phyloP scores from a whole-genome alignment of 306 rosid species.

The Abrus precatorius region DNA sequence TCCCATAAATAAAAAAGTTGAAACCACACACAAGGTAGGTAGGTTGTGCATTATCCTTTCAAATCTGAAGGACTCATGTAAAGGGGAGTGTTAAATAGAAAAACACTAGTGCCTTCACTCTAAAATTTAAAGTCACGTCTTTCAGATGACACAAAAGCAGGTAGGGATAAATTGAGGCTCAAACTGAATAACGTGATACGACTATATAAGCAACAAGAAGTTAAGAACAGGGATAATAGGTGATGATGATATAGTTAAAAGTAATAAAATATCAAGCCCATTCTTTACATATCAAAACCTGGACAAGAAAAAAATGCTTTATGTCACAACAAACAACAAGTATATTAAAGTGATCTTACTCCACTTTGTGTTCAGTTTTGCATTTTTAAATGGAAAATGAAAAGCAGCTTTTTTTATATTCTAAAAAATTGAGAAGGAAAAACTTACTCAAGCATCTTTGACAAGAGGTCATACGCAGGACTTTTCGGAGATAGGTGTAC shows the following conservation, averaged over 20 bases:
- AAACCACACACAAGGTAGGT: neutral
- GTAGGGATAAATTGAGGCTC: neutral
- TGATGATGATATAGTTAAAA: neutral
- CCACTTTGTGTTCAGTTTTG: neutral
- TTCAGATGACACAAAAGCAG: neutral
- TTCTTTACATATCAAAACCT: constrained; percentile 7
- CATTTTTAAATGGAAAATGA: neutral
- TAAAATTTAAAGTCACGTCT: neutral
- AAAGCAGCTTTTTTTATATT: neutral
- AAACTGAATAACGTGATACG: neutral
- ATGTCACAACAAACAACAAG: neutral
- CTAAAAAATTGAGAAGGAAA: constrained; percentile 36
- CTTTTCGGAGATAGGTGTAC: constrained; percentile 74
- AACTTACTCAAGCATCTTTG: constrained; percentile 94
- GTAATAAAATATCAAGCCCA: neutral
- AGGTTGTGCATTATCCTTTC: neutral
- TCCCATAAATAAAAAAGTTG: neutral
- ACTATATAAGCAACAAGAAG: neutral
- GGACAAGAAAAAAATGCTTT: neutral
- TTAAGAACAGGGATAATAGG: neutral
- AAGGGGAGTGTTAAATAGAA: neutral
- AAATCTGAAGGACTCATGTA: neutral
- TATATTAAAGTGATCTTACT: neutral
- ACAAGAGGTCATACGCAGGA: constrained; percentile 80
- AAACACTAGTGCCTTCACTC: neutral